Conservation (phyloP, 805 yeast species). For the Alloascoidea hylecoeti region DNA sequence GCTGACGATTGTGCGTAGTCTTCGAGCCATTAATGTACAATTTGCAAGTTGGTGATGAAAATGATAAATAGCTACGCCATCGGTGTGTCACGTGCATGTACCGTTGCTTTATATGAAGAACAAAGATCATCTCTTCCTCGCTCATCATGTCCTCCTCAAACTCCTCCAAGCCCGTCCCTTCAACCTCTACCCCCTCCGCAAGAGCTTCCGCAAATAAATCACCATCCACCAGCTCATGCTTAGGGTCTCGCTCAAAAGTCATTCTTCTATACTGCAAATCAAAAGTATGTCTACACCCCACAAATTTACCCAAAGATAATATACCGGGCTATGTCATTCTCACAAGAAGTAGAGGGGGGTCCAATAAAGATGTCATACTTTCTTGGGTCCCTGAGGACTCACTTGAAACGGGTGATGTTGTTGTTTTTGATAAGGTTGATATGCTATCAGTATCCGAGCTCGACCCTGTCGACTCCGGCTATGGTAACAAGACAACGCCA, state of each 20-base stretch:
- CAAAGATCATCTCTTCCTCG: too few species aligned
- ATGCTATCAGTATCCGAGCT: slow-evolving; percentile 17
- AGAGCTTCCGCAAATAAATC: too few species aligned
- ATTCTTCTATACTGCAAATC: slow-evolving; percentile 24
- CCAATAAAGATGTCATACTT: slow-evolving; percentile 39
- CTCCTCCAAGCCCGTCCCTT: too few species aligned
- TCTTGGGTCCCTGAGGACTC: slow-evolving; percentile 57
- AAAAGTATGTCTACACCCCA: slow-evolving; percentile 70
- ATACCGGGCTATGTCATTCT: slow-evolving; percentile 66
- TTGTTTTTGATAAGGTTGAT: slow-evolving; percentile 35
- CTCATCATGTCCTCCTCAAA: too few species aligned
- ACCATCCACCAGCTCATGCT: too few species aligned
- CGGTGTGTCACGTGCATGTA: too few species aligned
- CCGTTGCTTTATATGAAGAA: too few species aligned
- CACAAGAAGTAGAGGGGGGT: slow-evolving; percentile 30
- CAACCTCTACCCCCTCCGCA: too few species aligned
- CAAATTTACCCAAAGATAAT: slow-evolving; percentile 59
- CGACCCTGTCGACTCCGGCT: slow-evolving; percentile 11
- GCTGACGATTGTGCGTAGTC: neutral
- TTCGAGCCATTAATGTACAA: too few species aligned
- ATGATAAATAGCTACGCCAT: too few species aligned
- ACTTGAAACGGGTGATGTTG: slow-evolving; percentile 29
- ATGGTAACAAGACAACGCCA: slow-evolving; percentile 7
- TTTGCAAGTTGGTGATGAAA: too few species aligned
- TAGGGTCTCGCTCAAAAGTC: slow-evolving; percentile 1